A percentile compares a stretch with the other conserved stretches of the same genome.
phyloP scores from a whole-genome alignment of 2,329 filamentous ascomycete species.

The Trichoderma sp. region DNA sequence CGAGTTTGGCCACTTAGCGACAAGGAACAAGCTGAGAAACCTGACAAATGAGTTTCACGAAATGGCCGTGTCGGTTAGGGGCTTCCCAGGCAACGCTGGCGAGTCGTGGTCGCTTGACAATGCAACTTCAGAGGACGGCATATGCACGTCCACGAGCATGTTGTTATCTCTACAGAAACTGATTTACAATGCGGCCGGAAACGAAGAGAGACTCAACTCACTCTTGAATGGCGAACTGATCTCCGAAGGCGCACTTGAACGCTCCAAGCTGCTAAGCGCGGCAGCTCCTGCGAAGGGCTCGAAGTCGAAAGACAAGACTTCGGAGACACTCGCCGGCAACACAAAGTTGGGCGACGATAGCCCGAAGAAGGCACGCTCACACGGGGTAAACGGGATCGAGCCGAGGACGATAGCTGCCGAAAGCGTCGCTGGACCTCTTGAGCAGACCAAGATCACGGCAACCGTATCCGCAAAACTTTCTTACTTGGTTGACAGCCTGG shows the following conservation, averaged over 20 bases:
- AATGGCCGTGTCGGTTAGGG: conserved; percentile 70
- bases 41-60: conserved; percentile 73
- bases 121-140: conserved; percentile 48
- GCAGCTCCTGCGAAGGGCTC: conserved; percentile 27
- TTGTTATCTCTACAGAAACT: conserved; percentile 56
- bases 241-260: conserved; percentile 44
- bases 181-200: conserved; percentile 49
- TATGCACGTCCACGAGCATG: conserved; percentile 55
- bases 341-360: conserved; percentile 47
- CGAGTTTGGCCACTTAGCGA: conserved; percentile 61
- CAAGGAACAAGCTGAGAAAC: conserved; percentile 64
- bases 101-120: conserved; percentile 69
- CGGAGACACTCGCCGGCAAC: conserved; percentile 46
- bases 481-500: conserved; percentile 76
- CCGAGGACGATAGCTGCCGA: conserved; percentile 33
- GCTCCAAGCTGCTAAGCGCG: conserved; percentile 38
- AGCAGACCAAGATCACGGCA: conserved; percentile 66
- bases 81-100: conserved; percentile 65
- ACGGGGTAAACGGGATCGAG: conserved; percentile 35
- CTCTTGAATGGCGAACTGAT: conserved; percentile 53
- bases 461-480: conserved; percentile 86
- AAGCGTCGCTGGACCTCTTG: conserved; percentile 51
- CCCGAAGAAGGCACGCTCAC: conserved; percentile 40
- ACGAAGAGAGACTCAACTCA: conserved; percentile 49
- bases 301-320: conserved; percentile 28